Conservation (phyloP, 2,329 filamentous ascomycete species). For the Exophiala calicioides region DNA sequence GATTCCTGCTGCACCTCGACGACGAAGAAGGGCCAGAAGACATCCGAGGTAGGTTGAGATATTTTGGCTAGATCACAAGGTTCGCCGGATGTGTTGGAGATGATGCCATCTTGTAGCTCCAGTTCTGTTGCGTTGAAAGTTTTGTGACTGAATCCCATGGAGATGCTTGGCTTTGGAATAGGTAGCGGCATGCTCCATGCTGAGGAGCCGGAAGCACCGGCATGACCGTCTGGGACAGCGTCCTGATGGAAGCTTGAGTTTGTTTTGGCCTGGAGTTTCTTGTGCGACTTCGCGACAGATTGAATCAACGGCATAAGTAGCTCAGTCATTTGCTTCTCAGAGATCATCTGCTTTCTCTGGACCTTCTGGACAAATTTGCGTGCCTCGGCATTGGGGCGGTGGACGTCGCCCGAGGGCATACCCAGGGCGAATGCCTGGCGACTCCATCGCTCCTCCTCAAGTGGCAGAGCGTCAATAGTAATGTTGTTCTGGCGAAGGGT, state of each 20-base stretch:
- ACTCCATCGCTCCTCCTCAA: constrained; percentile 20
- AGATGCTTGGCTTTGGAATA: constrained; percentile 20
- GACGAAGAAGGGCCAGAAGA: constrained; percentile 27
- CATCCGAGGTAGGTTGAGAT: constrained; percentile 16
- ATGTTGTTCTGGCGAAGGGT: constrained; percentile 19
- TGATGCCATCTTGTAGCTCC: constrained; percentile 25
- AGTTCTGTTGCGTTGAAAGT: constrained; percentile 18
- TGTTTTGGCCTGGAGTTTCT: constrained; percentile 13
- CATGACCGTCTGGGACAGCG: constrained; percentile 13
- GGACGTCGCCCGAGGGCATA: constrained; percentile 15
- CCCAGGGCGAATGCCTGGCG: constrained; percentile 21
- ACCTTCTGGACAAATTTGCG: constrained; percentile 20
- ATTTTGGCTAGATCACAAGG: constrained; percentile 24
- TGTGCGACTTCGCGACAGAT: constrained; percentile 12
- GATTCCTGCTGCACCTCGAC: constrained; percentile 21
- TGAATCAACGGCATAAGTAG: constrained; percentile 15
- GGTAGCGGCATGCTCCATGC: constrained; percentile 19
- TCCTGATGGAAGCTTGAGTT: constrained; percentile 16
- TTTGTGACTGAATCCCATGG: constrained; percentile 18
- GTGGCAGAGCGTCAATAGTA: constrained; percentile 5
- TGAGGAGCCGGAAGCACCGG: constrained; percentile 1
- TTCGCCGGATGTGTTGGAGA: constrained; percentile 15
- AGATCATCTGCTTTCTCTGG: constrained; percentile 11
- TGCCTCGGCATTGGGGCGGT: constrained; percentile 11
- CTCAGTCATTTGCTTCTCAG: constrained; percentile 12